These are phyloP conservation scores for Erythrobasidium hasegawianum DNA, from an alignment of 1,284 basidiomycete genomes.

Conservation along the genomic window DNA sequence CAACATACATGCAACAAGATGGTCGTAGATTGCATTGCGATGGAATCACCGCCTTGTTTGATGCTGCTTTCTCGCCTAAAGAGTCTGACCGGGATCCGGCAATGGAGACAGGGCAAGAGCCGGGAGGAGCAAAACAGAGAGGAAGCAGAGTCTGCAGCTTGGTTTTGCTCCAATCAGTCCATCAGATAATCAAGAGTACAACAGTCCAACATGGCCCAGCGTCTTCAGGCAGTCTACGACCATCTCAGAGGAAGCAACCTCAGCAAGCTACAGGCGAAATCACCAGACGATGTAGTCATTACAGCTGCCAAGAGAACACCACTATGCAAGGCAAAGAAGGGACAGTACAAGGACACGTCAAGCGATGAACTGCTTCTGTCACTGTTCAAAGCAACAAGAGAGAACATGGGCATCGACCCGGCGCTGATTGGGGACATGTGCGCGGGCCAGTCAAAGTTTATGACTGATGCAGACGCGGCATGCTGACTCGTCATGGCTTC, in stretches of 20 bases:
- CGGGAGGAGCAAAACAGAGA: neutral
- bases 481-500: neutral
- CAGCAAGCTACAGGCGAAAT: slow-evolving; percentile 19
- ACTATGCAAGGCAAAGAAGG: slow-evolving; percentile 66
- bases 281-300: slow-evolving; percentile 57
- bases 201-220: slow-evolving; percentile 22
- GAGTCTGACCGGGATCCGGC: neutral
- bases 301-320: slow-evolving; percentile 74
- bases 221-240: slow-evolving; percentile 31
- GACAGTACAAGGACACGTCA: slow-evolving; percentile 67
- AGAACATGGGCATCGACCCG: slow-evolving; percentile 30
- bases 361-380: slow-evolving; percentile 73
- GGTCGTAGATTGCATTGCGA: no score
- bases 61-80: neutral
- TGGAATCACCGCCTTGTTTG: no score
- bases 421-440: slow-evolving; percentile 63
- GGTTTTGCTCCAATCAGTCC: neutral
- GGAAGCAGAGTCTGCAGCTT: neutral
- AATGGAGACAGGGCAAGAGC: neutral
- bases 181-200: neutral
- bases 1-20: no score
- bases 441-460: neutral
- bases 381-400: slow-evolving; percentile 61
- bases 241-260: slow-evolving; percentile 31
- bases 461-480: neutral